phyloP scores from a whole-genome alignment of 768 basidiomycete genomes.

The Clavaria fumosa region DNA sequence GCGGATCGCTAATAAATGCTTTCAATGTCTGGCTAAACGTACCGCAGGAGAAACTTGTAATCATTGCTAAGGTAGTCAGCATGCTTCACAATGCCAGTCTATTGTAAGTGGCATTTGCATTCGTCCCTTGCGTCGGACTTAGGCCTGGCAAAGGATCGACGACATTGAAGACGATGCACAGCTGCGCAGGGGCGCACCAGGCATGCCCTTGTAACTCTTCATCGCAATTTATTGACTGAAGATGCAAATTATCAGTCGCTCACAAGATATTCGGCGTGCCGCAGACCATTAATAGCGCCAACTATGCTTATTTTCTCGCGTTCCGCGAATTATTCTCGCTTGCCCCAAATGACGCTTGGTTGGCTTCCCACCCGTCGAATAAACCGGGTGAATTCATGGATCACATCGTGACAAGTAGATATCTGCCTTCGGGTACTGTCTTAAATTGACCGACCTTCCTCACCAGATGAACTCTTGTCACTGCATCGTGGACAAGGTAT shows the following conservation, averaged over 20 bases:
- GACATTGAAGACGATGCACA: conserved; percentile 91
- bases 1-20: conserved; percentile 73
- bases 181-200: conserved; percentile 73
- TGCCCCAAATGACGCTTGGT: conserved; percentile 12
- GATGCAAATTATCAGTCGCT: conserved; percentile 35
- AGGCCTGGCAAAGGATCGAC: conserved; percentile 46
- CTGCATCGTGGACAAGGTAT: conserved; percentile 92
- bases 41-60: conserved; percentile 46
- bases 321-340: conserved; percentile 69
- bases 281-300: conserved; percentile 94
- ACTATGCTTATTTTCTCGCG: conserved; percentile 93
- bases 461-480: conserved; percentile 58
- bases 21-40: conserved; percentile 91
- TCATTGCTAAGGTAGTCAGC: conserved; percentile 71
- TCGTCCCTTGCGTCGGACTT: not conserved
- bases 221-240: not conserved
- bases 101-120: conserved; percentile 35
- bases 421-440: conserved; percentile 37
- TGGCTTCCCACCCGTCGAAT: not conserved
- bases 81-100: conserved; percentile 94
- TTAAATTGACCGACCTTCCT: too few species aligned
- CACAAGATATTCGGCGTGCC: conserved; percentile 96
- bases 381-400: conserved; percentile 46
- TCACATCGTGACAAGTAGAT: conserved; percentile 57
- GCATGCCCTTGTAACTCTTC: conserved; percentile 19